phyloP scores from a whole-genome alignment of 2,329 filamentous ascomycete species.

The Colletotrichum sp. region DNA sequence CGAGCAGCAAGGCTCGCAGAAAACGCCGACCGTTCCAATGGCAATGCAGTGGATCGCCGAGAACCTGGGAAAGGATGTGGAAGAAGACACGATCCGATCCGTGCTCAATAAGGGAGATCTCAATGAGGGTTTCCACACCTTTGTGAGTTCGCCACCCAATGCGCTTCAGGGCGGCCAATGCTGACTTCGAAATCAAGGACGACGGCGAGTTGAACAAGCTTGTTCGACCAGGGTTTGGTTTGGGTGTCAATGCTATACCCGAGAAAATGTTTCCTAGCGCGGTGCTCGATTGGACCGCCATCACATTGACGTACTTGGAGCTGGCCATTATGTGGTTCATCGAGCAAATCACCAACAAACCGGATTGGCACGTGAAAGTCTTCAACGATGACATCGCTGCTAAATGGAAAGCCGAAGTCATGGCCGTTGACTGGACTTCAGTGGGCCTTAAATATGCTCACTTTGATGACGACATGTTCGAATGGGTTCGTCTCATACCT shows the following conservation, averaged over 20 bases:
- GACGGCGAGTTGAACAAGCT: slow-evolving; percentile 1
- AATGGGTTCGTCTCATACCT: slow-evolving; percentile 26
- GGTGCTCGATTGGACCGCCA: background rate
- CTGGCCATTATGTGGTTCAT: slow-evolving; percentile 31
- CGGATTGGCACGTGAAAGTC: slow-evolving; percentile 30
- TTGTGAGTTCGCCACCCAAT: background rate
- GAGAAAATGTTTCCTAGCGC: background rate
- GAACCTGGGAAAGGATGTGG: background rate
- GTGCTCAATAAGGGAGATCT: background rate
- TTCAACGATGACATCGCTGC: slow-evolving; percentile 25
- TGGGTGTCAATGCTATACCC: background rate
- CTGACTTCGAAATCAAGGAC: background rate
- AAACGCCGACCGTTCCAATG: background rate
- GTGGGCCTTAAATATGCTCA: slow-evolving; percentile 24
- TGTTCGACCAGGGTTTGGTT: slow-evolving; percentile 3
- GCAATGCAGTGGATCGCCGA: background rate
- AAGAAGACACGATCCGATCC: background rate
- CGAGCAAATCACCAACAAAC: slow-evolving; percentile 31
- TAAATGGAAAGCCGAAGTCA: slow-evolving; percentile 26
- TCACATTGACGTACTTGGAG: slow-evolving; percentile 18
- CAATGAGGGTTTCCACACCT: background rate
- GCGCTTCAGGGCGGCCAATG: background rate
- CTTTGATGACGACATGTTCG: slow-evolving; percentile 34
- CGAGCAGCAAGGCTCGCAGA: background rate
- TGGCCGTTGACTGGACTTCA: slow-evolving; percentile 33